A percentile compares a stretch with the other conserved stretches of the same genome.
Evolutionary conservation across 768 basidiomycete species (phyloP).

Genomic region (Leccinum boreale): DNA sequence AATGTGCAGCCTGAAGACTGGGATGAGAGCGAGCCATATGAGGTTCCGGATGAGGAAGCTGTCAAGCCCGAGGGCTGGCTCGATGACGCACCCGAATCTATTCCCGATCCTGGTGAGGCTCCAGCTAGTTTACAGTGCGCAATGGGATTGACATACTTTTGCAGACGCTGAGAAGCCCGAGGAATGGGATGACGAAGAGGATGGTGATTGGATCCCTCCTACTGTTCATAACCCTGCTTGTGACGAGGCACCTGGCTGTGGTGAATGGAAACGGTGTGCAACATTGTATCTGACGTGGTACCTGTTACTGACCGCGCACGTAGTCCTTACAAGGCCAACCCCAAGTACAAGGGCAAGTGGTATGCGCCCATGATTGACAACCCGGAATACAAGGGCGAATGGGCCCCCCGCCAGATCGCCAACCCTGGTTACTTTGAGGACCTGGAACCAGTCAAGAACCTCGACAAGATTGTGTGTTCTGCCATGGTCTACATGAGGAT

Average conservation of each 20-base stretch:
- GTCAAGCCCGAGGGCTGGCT: conserved; percentile 95
- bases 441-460: conserved; percentile 69
- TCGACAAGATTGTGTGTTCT: conserved; percentile 75
- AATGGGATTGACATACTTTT: background rate
- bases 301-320: background rate
- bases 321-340: conserved; percentile 87
- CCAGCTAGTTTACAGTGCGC: background rate
- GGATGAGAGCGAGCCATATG: conserved; percentile 96
- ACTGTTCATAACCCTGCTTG: conserved; percentile 89
- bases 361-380: conserved; percentile 92
- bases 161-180: conserved; percentile 90
- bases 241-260: conserved; percentile 86
- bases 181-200: conserved; percentile 99
- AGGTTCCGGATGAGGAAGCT: conserved; percentile 85
- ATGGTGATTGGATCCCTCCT: conserved; percentile 97
- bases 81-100: conserved; percentile 72
- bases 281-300: background rate
- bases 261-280: conserved; percentile 81
- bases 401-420: conserved; percentile 86
- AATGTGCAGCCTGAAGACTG: conserved; percentile 79
- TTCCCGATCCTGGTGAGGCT: conserved; percentile 81
- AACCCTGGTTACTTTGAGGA: conserved; percentile 95
- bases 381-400: conserved; percentile 94
- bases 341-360: conserved; percentile 98
- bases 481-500: too few relatives aligned